These are phyloP conservation scores for Fraxinus platypoda DNA, from an alignment of 305 asterid genomes.

Conservation along the genomic window DNA sequence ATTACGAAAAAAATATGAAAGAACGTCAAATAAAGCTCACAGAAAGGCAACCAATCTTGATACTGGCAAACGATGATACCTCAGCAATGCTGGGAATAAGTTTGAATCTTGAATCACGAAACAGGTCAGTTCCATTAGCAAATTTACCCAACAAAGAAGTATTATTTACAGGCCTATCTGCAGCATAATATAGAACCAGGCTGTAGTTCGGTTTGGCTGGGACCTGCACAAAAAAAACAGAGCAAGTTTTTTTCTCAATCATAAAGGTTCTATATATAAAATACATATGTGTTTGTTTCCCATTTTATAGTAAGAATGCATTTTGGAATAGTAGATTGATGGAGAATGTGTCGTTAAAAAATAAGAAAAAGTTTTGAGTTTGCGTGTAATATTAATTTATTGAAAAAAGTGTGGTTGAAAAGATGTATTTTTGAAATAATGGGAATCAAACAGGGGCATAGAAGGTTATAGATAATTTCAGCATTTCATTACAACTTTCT, in stretches of 20 bases:
- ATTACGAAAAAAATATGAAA: conserved; percentile 16
- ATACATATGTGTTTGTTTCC: background rate
- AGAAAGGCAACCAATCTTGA: conserved; percentile 16
- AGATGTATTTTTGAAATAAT: background rate
- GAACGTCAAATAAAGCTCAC: conserved; percentile 12
- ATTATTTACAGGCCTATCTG: conserved; percentile 80
- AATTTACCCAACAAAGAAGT: conserved; percentile 80
- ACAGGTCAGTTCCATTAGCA: conserved; percentile 75
- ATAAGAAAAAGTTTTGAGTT: background rate
- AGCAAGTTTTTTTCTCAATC: conserved; percentile 4
- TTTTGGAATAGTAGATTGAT: background rate
- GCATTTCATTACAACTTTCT: background rate
- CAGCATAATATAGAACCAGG: conserved; percentile 89
- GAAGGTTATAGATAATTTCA: background rate
- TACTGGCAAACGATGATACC: conserved; percentile 44
- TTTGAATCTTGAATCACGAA: conserved; percentile 95
- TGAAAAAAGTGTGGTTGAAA: background rate
- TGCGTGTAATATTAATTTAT: background rate
- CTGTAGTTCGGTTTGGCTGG: conserved; percentile 98
- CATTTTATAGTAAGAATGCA: background rate
- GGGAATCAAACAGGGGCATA: background rate
- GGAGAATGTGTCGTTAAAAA: background rate
- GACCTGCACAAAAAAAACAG: conserved; percentile 57
- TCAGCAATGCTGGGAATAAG: conserved; percentile 95
- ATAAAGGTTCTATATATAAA: background rate